Base-by-base conservation (phyloP, 2,329 filamentous ascomycete species). In the Ophiostoma sp. region DNA sequence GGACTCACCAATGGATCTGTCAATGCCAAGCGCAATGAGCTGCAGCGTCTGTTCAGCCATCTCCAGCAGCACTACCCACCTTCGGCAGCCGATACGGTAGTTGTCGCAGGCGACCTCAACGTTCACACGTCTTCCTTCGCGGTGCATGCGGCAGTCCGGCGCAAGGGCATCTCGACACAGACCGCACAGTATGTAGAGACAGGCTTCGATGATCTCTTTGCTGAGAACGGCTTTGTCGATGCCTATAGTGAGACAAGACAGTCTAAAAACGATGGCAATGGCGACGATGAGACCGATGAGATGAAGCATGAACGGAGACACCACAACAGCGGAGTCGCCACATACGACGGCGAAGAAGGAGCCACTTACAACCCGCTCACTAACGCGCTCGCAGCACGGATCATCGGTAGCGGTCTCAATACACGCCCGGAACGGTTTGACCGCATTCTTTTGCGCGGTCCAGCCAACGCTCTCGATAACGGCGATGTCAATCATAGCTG, bases 101-200 rank as follows among this genome's bases (percentile, higher is more conserved):
- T 90, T 4, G 74, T 91, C 27, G 84, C 85, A 0, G 89, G 89
- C 3, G 87, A 90, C 75, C 88, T 90, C 76, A 90, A 90, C 74
- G 79, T 90, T 33, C 80, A 84, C 7, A 89, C 87, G 0, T 90
- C 88, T 0, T 78, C 80, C 1, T 80, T 81, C 68, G 86, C 86
- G 0, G 83, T 90, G 44, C 79, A 84, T 13, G 78, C 80, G 4
- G 86, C 87, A 0, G 73, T 85, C 1, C 81, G 82, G 70, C 83
- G 80, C 68, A 83, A 83, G n/a, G 77, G 80, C 5, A 84, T 90
- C n/a, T 85, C 86, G 0, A 66, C 76, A 0, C 80, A 84, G 67
- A 84, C 85, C 1, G 80, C 79, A 0, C 76, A 74, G 2, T 77
- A 79, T 10, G 76, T 89, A 1, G 64, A 69, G 23, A 74, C 76